Evolutionary conservation across 2,329 filamentous ascomycete genomes (phyloP).

Genomic region (Volutella citrinella): DNA sequence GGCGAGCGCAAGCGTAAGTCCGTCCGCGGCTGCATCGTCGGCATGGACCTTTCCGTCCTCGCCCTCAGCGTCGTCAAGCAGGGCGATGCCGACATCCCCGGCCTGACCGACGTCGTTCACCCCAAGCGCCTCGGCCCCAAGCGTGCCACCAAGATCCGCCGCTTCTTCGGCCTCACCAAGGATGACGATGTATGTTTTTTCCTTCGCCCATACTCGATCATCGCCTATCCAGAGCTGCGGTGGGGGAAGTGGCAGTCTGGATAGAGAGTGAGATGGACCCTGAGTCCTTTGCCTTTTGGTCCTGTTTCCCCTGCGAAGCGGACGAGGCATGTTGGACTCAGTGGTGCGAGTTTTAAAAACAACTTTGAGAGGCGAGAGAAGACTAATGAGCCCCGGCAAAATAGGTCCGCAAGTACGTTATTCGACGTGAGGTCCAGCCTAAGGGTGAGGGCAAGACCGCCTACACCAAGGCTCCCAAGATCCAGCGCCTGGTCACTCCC

Average conservation of each 20-base stretch:
- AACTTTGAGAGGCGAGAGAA: constrained; percentile 14
- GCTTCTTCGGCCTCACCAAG: constrained; percentile 99
- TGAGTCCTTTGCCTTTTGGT: too few relatives aligned
- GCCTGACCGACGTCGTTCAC: constrained; percentile 95
- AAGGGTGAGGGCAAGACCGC: constrained; percentile 97
- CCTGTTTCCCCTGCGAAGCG: too few relatives aligned
- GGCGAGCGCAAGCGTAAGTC: constrained; percentile 99
- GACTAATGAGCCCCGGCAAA: constrained; percentile 38
- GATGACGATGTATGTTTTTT: constrained; percentile 95
- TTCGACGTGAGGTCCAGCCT: constrained; percentile 94
- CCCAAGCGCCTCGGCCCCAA: constrained; percentile 99
- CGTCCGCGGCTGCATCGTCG: constrained; percentile 98
- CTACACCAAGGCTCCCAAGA: constrained; percentile 99
- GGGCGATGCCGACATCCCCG: constrained; percentile 90
- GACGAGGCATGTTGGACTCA: constrained; percentile 7
- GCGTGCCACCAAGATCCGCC: constrained; percentile 99
- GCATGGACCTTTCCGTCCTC: constrained; percentile 89
- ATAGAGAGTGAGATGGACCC: constrained; percentile 58
- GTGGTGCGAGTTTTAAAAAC: constrained; percentile 22
- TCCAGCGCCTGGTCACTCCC: constrained; percentile 98
- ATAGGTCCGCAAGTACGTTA: constrained; percentile 99
- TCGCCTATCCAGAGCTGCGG: constrained; percentile 65
- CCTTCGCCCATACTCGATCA: constrained; percentile 56
- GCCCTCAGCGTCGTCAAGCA: constrained; percentile 97
- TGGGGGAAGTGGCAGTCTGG: constrained; percentile 42